phyloP scores from a whole-genome alignment of 164 flowering plant genomes.

The Aristolochia contorta region DNA sequence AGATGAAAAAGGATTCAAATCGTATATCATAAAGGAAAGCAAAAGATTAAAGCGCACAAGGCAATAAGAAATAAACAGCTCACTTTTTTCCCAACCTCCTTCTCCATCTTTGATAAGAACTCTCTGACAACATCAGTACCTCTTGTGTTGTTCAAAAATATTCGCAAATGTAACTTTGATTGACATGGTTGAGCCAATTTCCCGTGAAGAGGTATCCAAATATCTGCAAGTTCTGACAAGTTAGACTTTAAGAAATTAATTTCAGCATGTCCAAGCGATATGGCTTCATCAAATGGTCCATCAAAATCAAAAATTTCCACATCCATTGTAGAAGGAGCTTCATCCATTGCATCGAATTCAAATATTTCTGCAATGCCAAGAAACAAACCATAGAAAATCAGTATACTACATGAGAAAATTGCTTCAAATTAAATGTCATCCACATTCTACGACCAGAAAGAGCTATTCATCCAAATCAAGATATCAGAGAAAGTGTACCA shows the following conservation, averaged over 20 bases:
- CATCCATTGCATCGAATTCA: slow-evolving; percentile 98
- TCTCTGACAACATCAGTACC: slow-evolving; percentile 60
- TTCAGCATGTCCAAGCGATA: slow-evolving; percentile 82
- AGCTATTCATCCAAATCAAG: too few relatives aligned
- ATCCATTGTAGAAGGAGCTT: slow-evolving; percentile 80
- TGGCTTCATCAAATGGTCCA: slow-evolving; percentile 92
- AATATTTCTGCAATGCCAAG: slow-evolving; percentile 66
- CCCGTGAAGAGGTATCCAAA: slow-evolving; percentile 89
- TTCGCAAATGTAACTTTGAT: slow-evolving; percentile 74
- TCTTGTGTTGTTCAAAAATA: slow-evolving; percentile 70
- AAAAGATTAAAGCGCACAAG: slow-evolving; percentile 3
- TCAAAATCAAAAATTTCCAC: slow-evolving; percentile 94
- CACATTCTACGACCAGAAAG: too few relatives aligned
- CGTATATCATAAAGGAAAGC: background rate
- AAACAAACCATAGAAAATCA: background rate
- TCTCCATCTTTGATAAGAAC: slow-evolving; percentile 80
- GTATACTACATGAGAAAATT: too few relatives aligned
- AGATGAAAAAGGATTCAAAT: background rate
- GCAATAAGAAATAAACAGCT: slow-evolving; percentile 4
- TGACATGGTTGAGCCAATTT: slow-evolving; percentile 86
- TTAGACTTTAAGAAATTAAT: slow-evolving; percentile 72
- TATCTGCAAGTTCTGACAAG: slow-evolving; percentile 67
- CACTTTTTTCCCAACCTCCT: slow-evolving; percentile 97
- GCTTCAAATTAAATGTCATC: too few relatives aligned
- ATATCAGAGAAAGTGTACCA: slow-evolving; percentile 33